phyloP scores from a whole-genome alignment of 1,284 basidiomycete genomes.

The Meira miltonrushii region DNA sequence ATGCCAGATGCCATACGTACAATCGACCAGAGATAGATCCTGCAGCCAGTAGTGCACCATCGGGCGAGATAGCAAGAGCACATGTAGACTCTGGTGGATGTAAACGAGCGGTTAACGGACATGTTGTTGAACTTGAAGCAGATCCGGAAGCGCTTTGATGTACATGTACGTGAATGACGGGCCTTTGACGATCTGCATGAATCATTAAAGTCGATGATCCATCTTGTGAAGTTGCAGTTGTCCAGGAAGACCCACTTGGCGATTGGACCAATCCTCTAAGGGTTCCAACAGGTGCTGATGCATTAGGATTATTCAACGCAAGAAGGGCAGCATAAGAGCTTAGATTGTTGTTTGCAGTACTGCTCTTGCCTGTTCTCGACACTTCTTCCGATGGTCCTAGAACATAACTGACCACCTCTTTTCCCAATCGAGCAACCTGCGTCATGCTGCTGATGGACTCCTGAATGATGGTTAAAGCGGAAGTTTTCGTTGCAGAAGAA shows the following conservation, averaged over 20 bases:
- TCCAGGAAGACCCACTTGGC: neutral
- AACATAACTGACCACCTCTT: neutral
- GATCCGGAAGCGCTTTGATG: neutral
- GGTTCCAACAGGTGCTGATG: conserved; percentile 2
- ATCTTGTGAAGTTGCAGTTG: neutral
- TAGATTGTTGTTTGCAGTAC: neutral
- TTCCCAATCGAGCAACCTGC: neutral
- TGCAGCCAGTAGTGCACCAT: neutral
- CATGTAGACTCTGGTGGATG: conserved; percentile 1
- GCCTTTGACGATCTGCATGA: conserved; percentile 3
- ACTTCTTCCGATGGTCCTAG: neutral
- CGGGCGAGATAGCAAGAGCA: neutral
- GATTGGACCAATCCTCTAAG: neutral
- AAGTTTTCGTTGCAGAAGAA: too few relatives aligned
- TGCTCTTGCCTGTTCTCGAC: neutral
- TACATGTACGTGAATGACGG: conserved; percentile 5
- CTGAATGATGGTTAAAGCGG: too few relatives aligned
- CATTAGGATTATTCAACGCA: neutral
- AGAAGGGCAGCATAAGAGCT: conserved; percentile 6
- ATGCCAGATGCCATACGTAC: conserved; percentile 7
- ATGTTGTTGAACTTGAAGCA: conserved; percentile 1
- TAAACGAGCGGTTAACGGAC: neutral
- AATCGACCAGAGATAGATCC: conserved; percentile 7
- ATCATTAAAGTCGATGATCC: neutral
- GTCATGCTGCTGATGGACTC: neutral